A percentile compares a stretch with the other conserved stretches of the same genome.
Conservation (phyloP, 805 yeast species). For the Ogataea trehaloabstinens region DNA sequence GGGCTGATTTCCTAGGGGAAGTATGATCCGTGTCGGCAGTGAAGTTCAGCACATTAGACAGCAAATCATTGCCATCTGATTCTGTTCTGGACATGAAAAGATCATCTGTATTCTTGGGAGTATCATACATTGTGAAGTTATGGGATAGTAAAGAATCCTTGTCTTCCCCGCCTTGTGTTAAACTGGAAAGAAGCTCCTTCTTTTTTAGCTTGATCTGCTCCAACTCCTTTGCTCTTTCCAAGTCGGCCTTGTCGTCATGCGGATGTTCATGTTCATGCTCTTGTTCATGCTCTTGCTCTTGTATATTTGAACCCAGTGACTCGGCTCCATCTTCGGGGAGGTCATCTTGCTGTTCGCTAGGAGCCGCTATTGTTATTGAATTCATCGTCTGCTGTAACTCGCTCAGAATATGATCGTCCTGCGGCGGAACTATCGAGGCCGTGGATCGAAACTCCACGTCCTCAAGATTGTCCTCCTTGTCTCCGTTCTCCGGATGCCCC, state of each 20-base stretch:
- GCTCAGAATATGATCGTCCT: constrained; percentile 8
- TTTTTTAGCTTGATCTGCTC: constrained; percentile 32
- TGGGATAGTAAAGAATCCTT: constrained; percentile 10
- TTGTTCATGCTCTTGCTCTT: constrained; percentile 5
- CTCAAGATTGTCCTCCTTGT: constrained; percentile 18
- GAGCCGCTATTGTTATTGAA: constrained; percentile 15
- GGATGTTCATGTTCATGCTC: constrained; percentile 6
- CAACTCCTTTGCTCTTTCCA: constrained; percentile 10
- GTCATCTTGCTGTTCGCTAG: neutral
- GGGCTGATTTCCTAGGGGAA: constrained; percentile 8
- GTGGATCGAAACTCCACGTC: constrained; percentile 21
- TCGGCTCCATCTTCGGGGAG: too few relatives aligned
- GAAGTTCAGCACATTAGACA: constrained; percentile 19
- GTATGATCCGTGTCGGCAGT: constrained; percentile 8
- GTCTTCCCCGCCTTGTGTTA: constrained; percentile 39
- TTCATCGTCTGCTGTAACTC: constrained; percentile 22
- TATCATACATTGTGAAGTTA: constrained; percentile 14
- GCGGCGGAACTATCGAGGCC: constrained; percentile 6
- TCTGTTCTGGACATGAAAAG: constrained; percentile 14
- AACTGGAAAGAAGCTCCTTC: constrained; percentile 38
- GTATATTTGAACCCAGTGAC: neutral
- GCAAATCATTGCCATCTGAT: constrained; percentile 15
- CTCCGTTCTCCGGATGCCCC: constrained; percentile 4
- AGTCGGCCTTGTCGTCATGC: constrained; percentile 8
- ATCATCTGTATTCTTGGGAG: constrained; percentile 17